These are phyloP conservation scores for Tirmania nivea DNA, from an alignment of 495 filamentous ascomycete species.

Conservation along the genomic window DNA sequence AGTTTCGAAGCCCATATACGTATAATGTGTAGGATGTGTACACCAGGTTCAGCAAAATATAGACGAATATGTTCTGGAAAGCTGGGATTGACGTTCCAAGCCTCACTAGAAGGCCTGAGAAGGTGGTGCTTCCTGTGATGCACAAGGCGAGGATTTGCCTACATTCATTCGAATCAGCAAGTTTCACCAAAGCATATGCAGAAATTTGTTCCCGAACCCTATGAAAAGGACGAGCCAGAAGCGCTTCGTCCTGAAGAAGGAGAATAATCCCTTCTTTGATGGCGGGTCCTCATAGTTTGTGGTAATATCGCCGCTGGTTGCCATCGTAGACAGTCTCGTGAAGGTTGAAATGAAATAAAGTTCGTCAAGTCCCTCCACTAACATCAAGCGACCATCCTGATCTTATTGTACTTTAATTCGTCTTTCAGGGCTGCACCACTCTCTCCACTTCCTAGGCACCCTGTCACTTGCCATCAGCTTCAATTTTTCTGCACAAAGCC, in stretches of 20 bases:
- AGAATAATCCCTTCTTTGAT: constrained; percentile 30
- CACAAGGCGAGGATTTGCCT: constrained; percentile 71
- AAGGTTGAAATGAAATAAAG: no score
- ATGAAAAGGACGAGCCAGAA: constrained; percentile 68
- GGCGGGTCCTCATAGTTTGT: no score
- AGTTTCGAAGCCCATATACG: constrained; percentile 54
- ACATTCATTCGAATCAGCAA: not conserved
- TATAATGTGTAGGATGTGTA: constrained; percentile 71
- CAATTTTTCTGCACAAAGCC: no score
- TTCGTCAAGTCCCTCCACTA: no score
- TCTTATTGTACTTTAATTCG: no score
- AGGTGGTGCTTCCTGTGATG: constrained; percentile 76
- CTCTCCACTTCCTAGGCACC: no score
- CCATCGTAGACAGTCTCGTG: no score
- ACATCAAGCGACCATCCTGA: no score
- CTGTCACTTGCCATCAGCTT: no score
- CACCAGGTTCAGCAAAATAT: constrained; percentile 58
- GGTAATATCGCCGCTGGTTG: no score
- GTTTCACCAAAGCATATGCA: not conserved
- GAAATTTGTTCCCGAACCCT: constrained; percentile 31
- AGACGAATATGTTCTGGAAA: constrained; percentile 91
- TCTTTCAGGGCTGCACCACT: no score
- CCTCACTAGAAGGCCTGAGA: constrained; percentile 48
- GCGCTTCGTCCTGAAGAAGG: constrained; percentile 60
- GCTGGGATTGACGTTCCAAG: constrained; percentile 72